Percentiles rank a stretch among this genome's conserved stretches.
Evolutionary conservation across 306 rosid genomes (phyloP).

Genomic region (Cucumis hystrix): DNA sequence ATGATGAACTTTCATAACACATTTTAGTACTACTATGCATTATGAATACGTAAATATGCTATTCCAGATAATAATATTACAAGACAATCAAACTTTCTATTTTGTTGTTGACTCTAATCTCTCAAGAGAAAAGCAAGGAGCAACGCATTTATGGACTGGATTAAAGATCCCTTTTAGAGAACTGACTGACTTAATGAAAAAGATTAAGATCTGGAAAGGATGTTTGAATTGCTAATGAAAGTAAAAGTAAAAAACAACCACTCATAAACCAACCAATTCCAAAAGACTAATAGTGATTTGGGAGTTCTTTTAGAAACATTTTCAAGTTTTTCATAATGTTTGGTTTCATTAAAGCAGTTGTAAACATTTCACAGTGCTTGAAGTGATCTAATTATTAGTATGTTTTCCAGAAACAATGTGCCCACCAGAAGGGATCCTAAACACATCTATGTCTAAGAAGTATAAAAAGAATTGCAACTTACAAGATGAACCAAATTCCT

Average conservation of each 20-base stretch:
- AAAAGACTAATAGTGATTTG: not conserved
- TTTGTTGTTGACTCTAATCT: not conserved
- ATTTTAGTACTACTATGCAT: not conserved
- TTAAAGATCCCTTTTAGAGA: not conserved
- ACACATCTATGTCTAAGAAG: not conserved
- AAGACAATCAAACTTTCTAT: not conserved
- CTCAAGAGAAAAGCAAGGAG: not conserved
- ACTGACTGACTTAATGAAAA: not conserved
- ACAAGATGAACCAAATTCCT: constrained; percentile 43
- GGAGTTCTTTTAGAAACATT: not conserved
- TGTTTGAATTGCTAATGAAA: not conserved
- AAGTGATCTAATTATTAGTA: not conserved
- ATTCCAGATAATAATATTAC: not conserved
- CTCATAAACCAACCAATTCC: not conserved
- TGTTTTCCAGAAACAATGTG: not conserved
- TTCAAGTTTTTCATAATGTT: not conserved
- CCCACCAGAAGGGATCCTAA: not conserved
- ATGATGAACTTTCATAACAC: not conserved
- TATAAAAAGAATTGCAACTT: not conserved
- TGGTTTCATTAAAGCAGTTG: not conserved
- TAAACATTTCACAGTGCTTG: not conserved
- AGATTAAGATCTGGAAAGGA: not conserved
- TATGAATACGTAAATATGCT: not conserved
- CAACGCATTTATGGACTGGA: not conserved
- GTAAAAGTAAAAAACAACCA: not conserved